phyloP scores from a whole-genome alignment of 495 filamentous ascomycete species.

The Xylaria nigripes region DNA sequence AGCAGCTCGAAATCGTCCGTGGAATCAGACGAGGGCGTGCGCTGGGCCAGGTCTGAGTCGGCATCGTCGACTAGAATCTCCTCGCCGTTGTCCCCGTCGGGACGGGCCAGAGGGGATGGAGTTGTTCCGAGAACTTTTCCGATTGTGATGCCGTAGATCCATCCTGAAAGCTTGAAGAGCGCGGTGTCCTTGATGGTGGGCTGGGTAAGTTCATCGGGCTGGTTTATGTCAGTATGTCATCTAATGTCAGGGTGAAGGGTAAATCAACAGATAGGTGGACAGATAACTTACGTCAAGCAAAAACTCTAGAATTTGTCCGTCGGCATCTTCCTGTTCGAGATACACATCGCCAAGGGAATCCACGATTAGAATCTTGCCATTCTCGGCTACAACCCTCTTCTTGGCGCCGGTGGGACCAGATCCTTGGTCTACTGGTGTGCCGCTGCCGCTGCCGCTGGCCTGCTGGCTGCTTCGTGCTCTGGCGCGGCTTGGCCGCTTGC shows the following conservation, averaged over 20 bases:
- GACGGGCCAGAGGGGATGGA: conserved; percentile 24
- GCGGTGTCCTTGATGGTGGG: conserved; percentile 65
- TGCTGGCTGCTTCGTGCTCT: conserved; percentile 25
- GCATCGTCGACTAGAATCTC: conserved; percentile 27
- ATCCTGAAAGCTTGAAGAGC: conserved; percentile 58
- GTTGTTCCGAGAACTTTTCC: conserved; percentile 42
- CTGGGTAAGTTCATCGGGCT: conserved; percentile 55
- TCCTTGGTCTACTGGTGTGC: conserved; percentile 20
- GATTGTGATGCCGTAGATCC: conserved; percentile 51
- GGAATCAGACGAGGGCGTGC: conserved; percentile 40
- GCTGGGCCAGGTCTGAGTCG: conserved; percentile 28
- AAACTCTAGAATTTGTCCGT: conserved; percentile 73
- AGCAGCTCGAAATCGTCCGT: conserved; percentile 50
- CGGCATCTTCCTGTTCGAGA: conserved; percentile 79
- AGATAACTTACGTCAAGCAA: conserved; percentile 62
- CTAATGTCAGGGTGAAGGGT: not conserved
- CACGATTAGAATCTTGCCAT: conserved; percentile 89
- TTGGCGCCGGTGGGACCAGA: conserved; percentile 53
- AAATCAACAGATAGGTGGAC: not conserved
- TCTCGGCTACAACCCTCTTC: conserved; percentile 81
- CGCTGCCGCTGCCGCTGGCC: conserved; percentile 22
- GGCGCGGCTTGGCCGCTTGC: conserved; percentile 21
- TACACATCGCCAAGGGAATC: conserved; percentile 88
- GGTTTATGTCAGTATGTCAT: conserved; percentile 1
- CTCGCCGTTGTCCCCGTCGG: conserved; percentile 27